Conservation (phyloP, 768 basidiomycete species). For the Pleurotus cornucopiae region DNA sequence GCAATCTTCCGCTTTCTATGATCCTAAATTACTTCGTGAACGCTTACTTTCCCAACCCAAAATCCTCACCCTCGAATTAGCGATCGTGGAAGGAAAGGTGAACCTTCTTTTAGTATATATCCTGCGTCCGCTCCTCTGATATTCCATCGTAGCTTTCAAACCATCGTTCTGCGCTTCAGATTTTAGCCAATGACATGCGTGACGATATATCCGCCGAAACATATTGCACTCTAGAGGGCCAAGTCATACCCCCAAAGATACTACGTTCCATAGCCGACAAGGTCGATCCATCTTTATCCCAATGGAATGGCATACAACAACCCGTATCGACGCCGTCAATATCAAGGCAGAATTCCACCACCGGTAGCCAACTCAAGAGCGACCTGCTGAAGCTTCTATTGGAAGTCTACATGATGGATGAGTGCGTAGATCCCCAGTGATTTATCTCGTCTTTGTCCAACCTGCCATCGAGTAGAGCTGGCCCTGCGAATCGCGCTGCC, state of each 20-base stretch:
- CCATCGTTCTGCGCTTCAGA: constrained; percentile 59
- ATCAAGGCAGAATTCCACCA: constrained; percentile 29
- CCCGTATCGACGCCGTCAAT: constrained; percentile 17
- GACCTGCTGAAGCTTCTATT: constrained; percentile 66
- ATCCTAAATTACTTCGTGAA: constrained; percentile 41
- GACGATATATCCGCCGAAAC: constrained; percentile 80
- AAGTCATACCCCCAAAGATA: constrained; percentile 59
- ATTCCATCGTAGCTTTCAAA: constrained; percentile 27
- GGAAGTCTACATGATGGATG: constrained; percentile 78
- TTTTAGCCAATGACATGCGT: constrained; percentile 64
- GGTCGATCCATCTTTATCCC: constrained; percentile 44
- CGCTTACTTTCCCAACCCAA: constrained; percentile 45
- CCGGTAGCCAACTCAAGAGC: constrained; percentile 46
- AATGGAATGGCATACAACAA: constrained; percentile 47
- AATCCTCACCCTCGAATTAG: constrained; percentile 65
- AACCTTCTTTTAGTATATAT: neutral
- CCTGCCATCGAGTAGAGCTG: constrained; percentile 31
- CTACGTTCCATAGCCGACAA: constrained; percentile 50
- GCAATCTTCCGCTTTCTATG: constrained; percentile 70
- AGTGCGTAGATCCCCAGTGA: constrained; percentile 40
- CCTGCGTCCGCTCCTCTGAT: neutral
- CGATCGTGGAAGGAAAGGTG: constrained; percentile 80
- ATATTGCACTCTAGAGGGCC: constrained; percentile 80
- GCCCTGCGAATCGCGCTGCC: constrained; percentile 54
- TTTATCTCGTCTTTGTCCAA: no score